A percentile compares a stretch with the other conserved stretches of the same genome.
phyloP scores from a whole-genome alignment of 495 filamentous ascomycete genomes.

The Penicillium ochrochloron region DNA sequence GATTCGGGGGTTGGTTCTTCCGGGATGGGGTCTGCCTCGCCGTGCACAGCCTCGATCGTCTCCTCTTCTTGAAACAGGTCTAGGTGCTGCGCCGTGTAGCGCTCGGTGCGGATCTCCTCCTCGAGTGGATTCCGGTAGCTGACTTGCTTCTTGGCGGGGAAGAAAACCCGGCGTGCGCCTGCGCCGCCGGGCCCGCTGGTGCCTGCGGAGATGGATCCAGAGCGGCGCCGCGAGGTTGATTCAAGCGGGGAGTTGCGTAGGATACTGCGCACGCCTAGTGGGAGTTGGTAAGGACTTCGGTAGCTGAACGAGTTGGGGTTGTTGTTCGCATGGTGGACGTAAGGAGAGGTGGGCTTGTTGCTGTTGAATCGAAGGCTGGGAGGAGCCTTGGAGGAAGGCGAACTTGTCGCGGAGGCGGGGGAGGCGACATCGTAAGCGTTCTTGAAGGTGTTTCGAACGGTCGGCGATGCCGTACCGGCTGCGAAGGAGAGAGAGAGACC shows the following conservation, averaged over 20 bases:
- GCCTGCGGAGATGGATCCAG: conserved; percentile 46
- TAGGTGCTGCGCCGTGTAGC: conserved; percentile 55
- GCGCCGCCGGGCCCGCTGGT: conserved; percentile 36
- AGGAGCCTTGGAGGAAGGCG: conserved; percentile 33
- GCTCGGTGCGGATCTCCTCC: conserved; percentile 58
- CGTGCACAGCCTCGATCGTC: conserved; percentile 17
- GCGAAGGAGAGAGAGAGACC: conserved; percentile 61
- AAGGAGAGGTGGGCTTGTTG: conserved; percentile 40
- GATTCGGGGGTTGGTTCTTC: conserved; percentile 40
- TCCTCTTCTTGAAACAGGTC: conserved; percentile 26
- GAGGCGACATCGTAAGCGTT: conserved; percentile 77
- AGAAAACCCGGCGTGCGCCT: conserved; percentile 52
- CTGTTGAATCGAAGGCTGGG: conserved; percentile 38
- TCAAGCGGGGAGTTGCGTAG: conserved; percentile 73
- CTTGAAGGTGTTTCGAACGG: conserved; percentile 78
- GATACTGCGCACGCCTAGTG: conserved; percentile 70
- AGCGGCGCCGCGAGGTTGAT: conserved; percentile 39
- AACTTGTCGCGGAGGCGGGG: conserved; percentile 62
- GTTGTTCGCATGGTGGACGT: conserved; percentile 31
- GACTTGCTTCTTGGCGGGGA: conserved; percentile 62
- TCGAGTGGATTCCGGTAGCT: conserved; percentile 56
- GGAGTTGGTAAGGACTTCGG: conserved; percentile 64
- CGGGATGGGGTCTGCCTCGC: conserved; percentile 2
- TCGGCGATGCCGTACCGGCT: conserved; percentile 69
- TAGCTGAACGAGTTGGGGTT: conserved; percentile 32